Conservation (phyloP, 495 filamentous ascomycete species). For the Xylaria flabelliformis region DNA sequence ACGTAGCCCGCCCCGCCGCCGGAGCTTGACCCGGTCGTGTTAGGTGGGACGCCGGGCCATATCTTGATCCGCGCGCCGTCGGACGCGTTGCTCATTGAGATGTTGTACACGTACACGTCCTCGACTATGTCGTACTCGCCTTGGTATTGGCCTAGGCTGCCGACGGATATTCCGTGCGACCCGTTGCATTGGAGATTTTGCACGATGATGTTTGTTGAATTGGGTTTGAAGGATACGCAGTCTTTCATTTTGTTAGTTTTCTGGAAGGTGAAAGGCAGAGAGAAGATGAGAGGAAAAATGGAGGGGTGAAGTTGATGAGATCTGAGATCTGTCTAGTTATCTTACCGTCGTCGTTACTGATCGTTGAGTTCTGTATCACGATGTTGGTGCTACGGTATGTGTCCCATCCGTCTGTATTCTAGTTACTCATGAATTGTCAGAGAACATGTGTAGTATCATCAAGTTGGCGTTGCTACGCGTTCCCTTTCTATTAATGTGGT, state of each 20-base stretch:
- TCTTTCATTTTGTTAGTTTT: conserved; percentile 40
- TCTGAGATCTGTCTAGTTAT: neutral
- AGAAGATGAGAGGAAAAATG: no score
- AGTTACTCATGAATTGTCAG: conserved; percentile 44
- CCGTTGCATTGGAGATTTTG: conserved; percentile 74
- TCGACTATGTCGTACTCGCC: conserved; percentile 69
- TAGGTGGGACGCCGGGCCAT: conserved; percentile 61
- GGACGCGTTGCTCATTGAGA: conserved; percentile 69
- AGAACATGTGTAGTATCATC: conserved; percentile 7
- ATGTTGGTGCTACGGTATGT: conserved; percentile 65
- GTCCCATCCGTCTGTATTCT: conserved; percentile 75
- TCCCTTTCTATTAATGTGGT: no score
- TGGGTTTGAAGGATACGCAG: conserved; percentile 76
- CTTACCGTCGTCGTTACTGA: conserved; percentile 70
- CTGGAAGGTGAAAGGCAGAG: neutral
- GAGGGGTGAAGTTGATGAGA: no score
- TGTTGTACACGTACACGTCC: conserved; percentile 69
- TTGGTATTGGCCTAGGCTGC: conserved; percentile 70
- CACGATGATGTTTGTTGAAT: conserved; percentile 70
- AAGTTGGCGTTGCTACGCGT: neutral
- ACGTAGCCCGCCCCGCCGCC: conserved; percentile 41
- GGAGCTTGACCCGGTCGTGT: conserved; percentile 28
- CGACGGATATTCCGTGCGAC: conserved; percentile 75
- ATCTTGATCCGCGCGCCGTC: conserved; percentile 75
- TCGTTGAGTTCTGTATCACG: conserved; percentile 69